These are phyloP conservation scores for Thraustotheca clavata DNA, from an alignment of 352 stramenopile species.

Conservation along the genomic window DNA sequence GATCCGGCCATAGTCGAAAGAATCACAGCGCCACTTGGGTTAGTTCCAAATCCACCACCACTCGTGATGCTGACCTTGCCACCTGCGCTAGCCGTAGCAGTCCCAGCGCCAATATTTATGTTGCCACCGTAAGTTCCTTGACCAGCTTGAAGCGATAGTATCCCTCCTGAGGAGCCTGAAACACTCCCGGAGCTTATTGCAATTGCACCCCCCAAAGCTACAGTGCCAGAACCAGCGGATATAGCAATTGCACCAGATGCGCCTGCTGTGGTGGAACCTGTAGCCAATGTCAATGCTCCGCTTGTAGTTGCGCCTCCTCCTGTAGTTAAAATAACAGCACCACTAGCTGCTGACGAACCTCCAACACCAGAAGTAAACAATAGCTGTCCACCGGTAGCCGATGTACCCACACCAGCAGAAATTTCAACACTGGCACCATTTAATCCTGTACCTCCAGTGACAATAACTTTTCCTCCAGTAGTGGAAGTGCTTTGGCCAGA, in stretches of 20 bases:
- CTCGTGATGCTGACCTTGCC: constrained; percentile 8
- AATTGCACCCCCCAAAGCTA: constrained; percentile 64
- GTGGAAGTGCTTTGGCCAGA: constrained; percentile 60
- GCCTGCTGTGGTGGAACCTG: constrained; percentile 6
- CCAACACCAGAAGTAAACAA: constrained; percentile 53
- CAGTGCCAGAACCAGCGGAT: constrained; percentile 15
- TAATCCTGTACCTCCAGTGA: constrained; percentile 15
- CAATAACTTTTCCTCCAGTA: constrained; percentile 1
- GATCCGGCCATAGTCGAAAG: constrained; percentile 1
- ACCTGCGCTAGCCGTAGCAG: neutral
- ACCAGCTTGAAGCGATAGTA: neutral
- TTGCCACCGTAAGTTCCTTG: constrained; percentile 15
- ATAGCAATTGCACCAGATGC: constrained; percentile 3
- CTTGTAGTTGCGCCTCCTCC: constrained; percentile 47
- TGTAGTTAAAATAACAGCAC: constrained; percentile 46
- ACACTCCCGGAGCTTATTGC: constrained; percentile 25
- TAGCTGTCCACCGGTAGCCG: constrained; percentile 59
- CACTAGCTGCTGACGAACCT: constrained; percentile 46
- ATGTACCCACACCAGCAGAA: constrained; percentile 43
- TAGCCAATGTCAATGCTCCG: constrained; percentile 9
- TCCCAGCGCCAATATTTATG: constrained; percentile 8
- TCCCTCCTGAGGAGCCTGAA: constrained; percentile 2
- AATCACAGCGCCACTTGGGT: constrained; percentile 1
- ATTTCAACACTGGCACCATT: constrained; percentile 47
- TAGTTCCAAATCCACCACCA: neutral